Conservation (phyloP, 2,329 filamentous ascomycete species). For the Aspergillus ibericus region DNA sequence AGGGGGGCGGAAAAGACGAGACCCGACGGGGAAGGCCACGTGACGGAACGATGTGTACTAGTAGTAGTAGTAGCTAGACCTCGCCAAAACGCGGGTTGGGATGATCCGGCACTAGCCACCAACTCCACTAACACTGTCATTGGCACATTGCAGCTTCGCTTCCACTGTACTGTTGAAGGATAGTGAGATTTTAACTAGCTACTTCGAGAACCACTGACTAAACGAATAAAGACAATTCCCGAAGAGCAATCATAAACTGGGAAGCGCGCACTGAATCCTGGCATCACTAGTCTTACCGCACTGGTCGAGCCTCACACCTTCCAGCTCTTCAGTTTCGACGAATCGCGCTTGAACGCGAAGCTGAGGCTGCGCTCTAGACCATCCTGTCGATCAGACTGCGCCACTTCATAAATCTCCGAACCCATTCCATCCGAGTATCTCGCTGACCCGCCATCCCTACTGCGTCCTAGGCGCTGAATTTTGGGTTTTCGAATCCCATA, state of each 20-base stretch:
- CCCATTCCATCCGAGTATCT: slow-evolving; percentile 26
- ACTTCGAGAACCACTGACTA: neutral
- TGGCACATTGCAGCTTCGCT: no score
- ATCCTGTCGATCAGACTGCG: slow-evolving; percentile 29
- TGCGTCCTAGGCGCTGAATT: slow-evolving; percentile 34
- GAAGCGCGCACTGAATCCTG: neutral
- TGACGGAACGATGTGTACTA: no score
- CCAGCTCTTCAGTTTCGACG: slow-evolving; percentile 41
- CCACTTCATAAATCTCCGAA: slow-evolving; percentile 17
- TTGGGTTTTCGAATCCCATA: slow-evolving; percentile 40
- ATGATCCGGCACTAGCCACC: no score
- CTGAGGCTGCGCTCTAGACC: slow-evolving; percentile 30
- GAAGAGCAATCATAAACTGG: neutral
- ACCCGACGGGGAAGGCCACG: no score
- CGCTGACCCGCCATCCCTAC: slow-evolving; percentile 25
- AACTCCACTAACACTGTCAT: no score
- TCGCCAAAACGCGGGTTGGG: no score
- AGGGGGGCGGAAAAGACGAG: no score
- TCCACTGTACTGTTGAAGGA: neutral
- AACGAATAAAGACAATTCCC: neutral
- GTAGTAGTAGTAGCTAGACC: no score
- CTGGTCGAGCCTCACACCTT: slow-evolving; percentile 12
- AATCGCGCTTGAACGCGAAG: slow-evolving; percentile 39
- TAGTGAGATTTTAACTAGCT: neutral
- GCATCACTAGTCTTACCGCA: neutral